These are phyloP conservation scores for Xylaria intraflava DNA, from an alignment of 495 filamentous ascomycete species.

Conservation along the genomic window DNA sequence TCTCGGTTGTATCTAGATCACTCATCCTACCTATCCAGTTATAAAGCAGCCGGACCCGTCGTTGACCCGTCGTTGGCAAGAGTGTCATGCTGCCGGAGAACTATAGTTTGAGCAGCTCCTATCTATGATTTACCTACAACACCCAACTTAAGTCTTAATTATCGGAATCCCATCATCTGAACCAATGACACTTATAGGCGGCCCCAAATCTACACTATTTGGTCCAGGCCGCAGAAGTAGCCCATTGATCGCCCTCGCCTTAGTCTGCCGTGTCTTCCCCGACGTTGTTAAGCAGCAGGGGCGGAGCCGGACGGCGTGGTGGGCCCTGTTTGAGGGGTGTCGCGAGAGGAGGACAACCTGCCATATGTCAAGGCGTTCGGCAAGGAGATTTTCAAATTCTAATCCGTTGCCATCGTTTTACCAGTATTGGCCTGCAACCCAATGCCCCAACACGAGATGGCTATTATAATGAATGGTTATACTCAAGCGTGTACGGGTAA, in stretches of 20 bases:
- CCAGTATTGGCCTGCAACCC: constrained; percentile 57
- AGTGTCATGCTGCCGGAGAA: constrained; percentile 52
- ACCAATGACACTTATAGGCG: constrained; percentile 59
- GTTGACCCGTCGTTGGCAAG: constrained; percentile 47
- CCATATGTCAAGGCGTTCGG: constrained; percentile 56
- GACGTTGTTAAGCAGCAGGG: constrained; percentile 41
- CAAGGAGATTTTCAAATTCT: constrained; percentile 59
- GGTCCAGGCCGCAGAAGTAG: constrained; percentile 52
- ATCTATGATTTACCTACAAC: too few species aligned
- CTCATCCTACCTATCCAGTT: not conserved
- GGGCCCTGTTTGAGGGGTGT: constrained; percentile 46
- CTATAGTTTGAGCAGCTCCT: constrained; percentile 54
- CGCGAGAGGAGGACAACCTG: constrained; percentile 50
- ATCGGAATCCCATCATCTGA: constrained; percentile 55
- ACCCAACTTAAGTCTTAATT: constrained; percentile 37
- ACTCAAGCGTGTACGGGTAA: constrained; percentile 49
- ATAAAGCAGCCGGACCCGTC: constrained; percentile 51
- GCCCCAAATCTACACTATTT: constrained; percentile 50
- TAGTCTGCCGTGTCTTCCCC: constrained; percentile 54
- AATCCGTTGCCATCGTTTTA: constrained; percentile 56
- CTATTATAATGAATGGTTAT: constrained; percentile 50
- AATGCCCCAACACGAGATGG: constrained; percentile 57
- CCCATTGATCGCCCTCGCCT: constrained; percentile 55
- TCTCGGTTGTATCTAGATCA: not conserved
- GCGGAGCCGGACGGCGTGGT: constrained; percentile 54